A percentile compares a stretch with the other conserved stretches of the same genome.
phyloP scores from a whole-genome alignment of 208 protist species.

The Pavlovales sp. region DNA sequence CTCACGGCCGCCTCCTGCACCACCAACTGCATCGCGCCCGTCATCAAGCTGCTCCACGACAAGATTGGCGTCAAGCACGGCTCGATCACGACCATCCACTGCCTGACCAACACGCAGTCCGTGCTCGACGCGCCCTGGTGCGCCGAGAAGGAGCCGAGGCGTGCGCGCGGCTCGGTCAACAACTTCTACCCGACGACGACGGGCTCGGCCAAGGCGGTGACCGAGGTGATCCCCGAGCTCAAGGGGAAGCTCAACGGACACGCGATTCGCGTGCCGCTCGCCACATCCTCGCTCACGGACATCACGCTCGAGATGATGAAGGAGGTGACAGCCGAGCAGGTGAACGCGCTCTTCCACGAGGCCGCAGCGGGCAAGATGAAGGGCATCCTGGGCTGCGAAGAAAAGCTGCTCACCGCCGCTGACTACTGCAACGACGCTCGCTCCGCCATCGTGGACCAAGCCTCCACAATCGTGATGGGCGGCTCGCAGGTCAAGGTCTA shows the following conservation, averaged over 20 bases:
- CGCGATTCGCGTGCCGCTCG: slow-evolving; percentile 48
- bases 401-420: slow-evolving; percentile 17
- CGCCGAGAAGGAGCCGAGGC: slow-evolving; percentile 27
- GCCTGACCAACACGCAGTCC: slow-evolving; percentile 49
- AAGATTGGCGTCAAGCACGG: not conserved
- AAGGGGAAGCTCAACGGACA: slow-evolving; percentile 57
- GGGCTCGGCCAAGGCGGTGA: slow-evolving; percentile 49
- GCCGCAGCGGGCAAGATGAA: not conserved
- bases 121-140: slow-evolving; percentile 23
- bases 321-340: slow-evolving; percentile 41
- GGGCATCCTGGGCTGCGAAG: slow-evolving; percentile 48
- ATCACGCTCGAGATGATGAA: slow-evolving; percentile 8
- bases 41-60: slow-evolving; percentile 27
- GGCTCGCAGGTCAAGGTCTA: slow-evolving; percentile 45
- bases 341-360: slow-evolving; percentile 28
- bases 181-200: slow-evolving; percentile 51
- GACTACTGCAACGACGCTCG: slow-evolving; percentile 48
- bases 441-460: slow-evolving; percentile 42
- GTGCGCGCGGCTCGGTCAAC: not conserved
- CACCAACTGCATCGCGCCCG: slow-evolving; percentile 36
- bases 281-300: slow-evolving; percentile 37
- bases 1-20: slow-evolving; percentile 19
- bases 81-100: slow-evolving; percentile 55
- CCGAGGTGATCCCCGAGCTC: slow-evolving; percentile 48
- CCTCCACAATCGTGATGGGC: slow-evolving; percentile 42